Evolutionary conservation across 1,284 basidiomycete species (phyloP), one percentile per base, ranked within the genome.

Genomic region (Dichomitus squalens): DNA sequence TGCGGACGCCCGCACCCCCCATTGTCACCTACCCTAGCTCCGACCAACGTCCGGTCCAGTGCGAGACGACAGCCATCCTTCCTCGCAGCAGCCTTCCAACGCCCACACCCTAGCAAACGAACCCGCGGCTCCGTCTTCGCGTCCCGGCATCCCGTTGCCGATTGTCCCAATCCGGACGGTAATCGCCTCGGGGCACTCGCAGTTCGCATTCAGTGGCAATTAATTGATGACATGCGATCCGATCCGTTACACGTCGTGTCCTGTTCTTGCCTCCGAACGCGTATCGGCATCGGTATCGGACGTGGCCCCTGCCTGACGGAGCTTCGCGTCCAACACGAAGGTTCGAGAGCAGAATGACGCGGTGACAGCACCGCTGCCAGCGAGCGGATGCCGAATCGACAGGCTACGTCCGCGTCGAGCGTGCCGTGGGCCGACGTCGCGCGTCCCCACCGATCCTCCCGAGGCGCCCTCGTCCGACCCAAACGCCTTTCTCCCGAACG

Each of bases 101-200:
- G 41, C 50, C 39, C 25, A 39, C 34, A 4, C 16, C 27, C 29
- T 21, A 14, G 23, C n/a, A 47, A n/a, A 41, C 41, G 36, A 33
- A 38, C 53, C 47, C 53, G 48, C 53, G 48, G 53, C 53, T 46
- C 53, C 53, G 53, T 49, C 40, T 38, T n/a, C 53, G 44, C 36
- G 48, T 40, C 34, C 54, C 20, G 12, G 33, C 29, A 40, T 4
- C n/a, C 34, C 49, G 38, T 35, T 49, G 36, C 23, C 33, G 39
- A 44, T 44, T 44, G 41, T 8, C 41, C 41, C 7, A 27, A 44
- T 16, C 16, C 41, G 41, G 41, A 18, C 41, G 7, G 25, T n/a
- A 8, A 1, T 44, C 41, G 25, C 41, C 41, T 44, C 41, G 25
- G 41, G 25, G 41, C 12, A 14, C 12, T 16, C 29, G 14, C 25